Base-by-base conservation (phyloP, 495 filamentous ascomycete species). In the Hapsidospora chrysogenum region DNA sequence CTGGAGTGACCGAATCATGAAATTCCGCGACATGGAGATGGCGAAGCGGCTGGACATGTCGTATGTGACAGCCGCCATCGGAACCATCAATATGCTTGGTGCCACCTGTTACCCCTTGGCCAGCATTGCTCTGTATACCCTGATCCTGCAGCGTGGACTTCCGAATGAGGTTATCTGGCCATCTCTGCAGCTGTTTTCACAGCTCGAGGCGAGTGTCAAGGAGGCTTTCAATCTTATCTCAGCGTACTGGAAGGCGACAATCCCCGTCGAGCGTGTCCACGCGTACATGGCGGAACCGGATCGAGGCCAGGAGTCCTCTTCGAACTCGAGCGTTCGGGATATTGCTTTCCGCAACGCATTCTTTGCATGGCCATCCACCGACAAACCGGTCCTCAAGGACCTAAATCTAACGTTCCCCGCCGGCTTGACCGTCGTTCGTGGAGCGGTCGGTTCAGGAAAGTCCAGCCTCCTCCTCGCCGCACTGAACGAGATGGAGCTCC, bases 231-330 rank as follows among this genome's bases (percentile, higher is more conserved):
- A 63, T 16, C 51, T 87, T 15, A 73, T 86, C 25, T 80, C 77
- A 3, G 62, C 70, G 0, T 51, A 86, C 15, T 61, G 85, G 36
- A 84, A 85, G 46, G 77, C 81, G 0, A 70, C 66, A 25, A 74
- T 92, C 39, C 72, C 81, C 3, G 66, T 87, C 42, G 70, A 60
- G n/a, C 70, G 83, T 41, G 77, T 92, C 31, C 79, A 89, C 44
- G 66, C 68, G 14, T 92, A 86, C 54, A 86, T 92, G 81, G 49
- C 58, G 2, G 83, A 92, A 52, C 80, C 80, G 2, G 71, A 92
- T 49, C 85, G 81, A 49, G 69, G 70, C 27, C 53, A 56, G 17
- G 41, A 39, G 5, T 19, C 32, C 31, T 30, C 42, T 43, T 38
- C 54, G 41, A 22, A 45, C 14, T 40, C 10, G 2, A 46, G 36